Evolutionary conservation across 2,329 filamentous ascomycete species (phyloP), one percentile per base, ranked within the genome.

Genomic region (Cercospora janseana): DNA sequence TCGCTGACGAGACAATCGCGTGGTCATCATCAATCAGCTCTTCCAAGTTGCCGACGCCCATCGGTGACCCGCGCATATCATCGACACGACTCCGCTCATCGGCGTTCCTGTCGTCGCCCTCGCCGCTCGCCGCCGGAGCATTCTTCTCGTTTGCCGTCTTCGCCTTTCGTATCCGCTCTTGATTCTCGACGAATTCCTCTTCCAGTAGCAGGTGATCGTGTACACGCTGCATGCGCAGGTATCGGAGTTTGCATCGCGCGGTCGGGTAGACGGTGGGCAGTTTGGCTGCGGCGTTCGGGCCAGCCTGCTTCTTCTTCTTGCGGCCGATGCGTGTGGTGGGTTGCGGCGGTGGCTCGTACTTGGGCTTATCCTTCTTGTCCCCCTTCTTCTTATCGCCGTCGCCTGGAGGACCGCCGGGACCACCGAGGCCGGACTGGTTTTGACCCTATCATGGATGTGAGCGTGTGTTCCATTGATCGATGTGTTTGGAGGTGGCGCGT

Each of bases 21-120:
- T 98, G 93, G 74, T 98, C 93, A 69, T 98, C 93, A 66, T 98
- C 93, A 67, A 98, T 98, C 77, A 98, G 87, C 76, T 98, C 93
- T 73, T 98, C 93, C 60, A 98, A 76, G 52, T 93, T 97, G 57
- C 93, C 93, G 34, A 98, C 93, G 15, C 93, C 91, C 93, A 98
- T 98, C 35, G 93, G 93, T 69, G 89, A 96, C 62, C 93, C 93
- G 70, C 93, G 83, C 91, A 97, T 96, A 69, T 98, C 93, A 70
- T 98, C 93, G 20, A 98, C 93, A 32, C 91, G 86, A 64, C 89
- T 86, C 66, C 93, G 82, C 75, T 98, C 93, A 66, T 98, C 93
- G 16, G 93, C 94, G 68, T 95, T 88, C 46, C 93, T 79, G 70
- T 98, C 94, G 62, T 95, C 91, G 52, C 83, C 75, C 58, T 91